These are phyloP conservation scores for Suillus ampliporus DNA, from an alignment of 768 basidiomycete species.

Conservation along the genomic window DNA sequence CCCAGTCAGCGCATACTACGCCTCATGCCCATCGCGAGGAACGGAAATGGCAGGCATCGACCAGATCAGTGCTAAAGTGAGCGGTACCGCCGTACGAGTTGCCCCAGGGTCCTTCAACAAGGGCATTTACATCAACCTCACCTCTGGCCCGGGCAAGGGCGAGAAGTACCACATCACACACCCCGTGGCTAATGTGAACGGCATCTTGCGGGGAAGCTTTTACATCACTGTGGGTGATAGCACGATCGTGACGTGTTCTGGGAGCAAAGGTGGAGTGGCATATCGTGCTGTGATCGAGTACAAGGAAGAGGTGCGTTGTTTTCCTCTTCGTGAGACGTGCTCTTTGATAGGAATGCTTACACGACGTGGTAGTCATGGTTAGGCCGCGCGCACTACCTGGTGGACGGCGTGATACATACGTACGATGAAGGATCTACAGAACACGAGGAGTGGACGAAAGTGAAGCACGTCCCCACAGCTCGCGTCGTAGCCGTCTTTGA, in stretches of 20 bases:
- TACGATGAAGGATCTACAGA: constrained; percentile 68
- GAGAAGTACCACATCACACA: constrained; percentile 90
- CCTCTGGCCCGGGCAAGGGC: constrained; percentile 73
- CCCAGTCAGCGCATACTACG: constrained; percentile 87
- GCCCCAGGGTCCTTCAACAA: constrained; percentile 84
- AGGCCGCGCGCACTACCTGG: constrained; percentile 80
- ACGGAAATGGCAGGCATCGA: constrained; percentile 83
- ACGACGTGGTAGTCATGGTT: constrained; percentile 74
- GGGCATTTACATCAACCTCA: constrained; percentile 85
- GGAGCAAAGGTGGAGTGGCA: constrained; percentile 62
- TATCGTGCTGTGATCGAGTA: constrained; percentile 90
- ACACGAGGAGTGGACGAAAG: constrained; percentile 77
- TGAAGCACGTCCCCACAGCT: constrained; percentile 88
- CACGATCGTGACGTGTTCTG: constrained; percentile 80
- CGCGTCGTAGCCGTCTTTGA: constrained; percentile 83
- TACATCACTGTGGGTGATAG: constrained; percentile 88
- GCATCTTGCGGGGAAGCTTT: constrained; percentile 88
- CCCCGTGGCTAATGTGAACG: constrained; percentile 89
- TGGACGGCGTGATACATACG: constrained; percentile 90
- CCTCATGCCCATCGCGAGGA: constrained; percentile 72
- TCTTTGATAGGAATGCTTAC: background rate
- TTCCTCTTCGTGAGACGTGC: background rate
- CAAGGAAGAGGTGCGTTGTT: constrained; percentile 84
- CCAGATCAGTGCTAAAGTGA: constrained; percentile 92
- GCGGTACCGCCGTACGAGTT: constrained; percentile 85